Base-by-base conservation (phyloP, 2,329 filamentous ascomycete species). In the Sclerotinia subarctica region DNA sequence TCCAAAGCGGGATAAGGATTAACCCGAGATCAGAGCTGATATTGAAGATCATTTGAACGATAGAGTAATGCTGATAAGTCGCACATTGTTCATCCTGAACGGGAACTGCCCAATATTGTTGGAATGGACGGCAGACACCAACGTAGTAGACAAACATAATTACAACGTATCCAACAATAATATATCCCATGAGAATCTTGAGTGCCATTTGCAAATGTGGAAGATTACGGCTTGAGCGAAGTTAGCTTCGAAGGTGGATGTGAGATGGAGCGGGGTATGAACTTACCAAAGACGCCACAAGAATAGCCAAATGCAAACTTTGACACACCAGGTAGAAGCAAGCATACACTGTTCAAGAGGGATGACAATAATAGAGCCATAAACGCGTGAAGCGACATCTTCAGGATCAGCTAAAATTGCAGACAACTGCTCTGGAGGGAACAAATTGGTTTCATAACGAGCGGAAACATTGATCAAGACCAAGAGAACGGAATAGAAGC, bases 21-120 rank as follows among this genome's bases (percentile, higher is more conserved):
- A 88, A 85, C 75, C 83, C 80, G 2, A 87, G 35, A 69, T 88
- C 86, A 29, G 85, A 86, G 3, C 82, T 82, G 57, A 88, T 83
- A 71, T 88, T 88, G 73, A 88, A 82, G 3, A 80, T 78, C 19
- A 84, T 82, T 69, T 88, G 86, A 13, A 84, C 82, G 62, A 87
- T 85, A 19, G 85, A 81, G 71, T 86, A 87, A 72, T 85, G 80
- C 29, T 82, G 80, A 4, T 84, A 82, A 0, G 85, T 84, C 1
- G 85, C 83, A 73, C 85, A 88, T 51, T 63, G 59, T 26, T 63
- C 46, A 24, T 66, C 68, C 1, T 80, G 72, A 1, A 84, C 80
- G 0, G 85, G 85, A n/a, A 88, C 80, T 21, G 82, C 82, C 85
- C 85, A 88, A 70, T 88, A 88, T 54, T 84, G 79, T 47, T 68